These are phyloP conservation scores for Candida frijolesensis DNA, from an alignment of 1,139 yeast genomes.

Conservation along the genomic window DNA sequence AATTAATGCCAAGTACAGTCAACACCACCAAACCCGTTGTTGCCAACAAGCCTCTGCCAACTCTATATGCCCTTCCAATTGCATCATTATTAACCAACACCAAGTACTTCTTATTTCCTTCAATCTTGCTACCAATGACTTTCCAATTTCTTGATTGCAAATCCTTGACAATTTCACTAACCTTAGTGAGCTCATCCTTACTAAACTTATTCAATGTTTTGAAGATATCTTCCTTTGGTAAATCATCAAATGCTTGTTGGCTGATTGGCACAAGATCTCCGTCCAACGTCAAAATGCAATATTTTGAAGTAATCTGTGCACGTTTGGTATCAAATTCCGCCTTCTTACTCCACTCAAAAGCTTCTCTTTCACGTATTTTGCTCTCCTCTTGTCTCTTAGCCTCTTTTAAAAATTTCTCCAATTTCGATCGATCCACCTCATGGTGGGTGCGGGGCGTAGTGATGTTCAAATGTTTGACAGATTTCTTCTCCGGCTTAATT, in stretches of 20 bases:
- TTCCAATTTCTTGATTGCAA: conserved; percentile 39
- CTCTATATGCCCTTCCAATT: conserved; percentile 16
- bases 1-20: conserved; percentile 31
- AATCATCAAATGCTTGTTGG: conserved; percentile 43
- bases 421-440: conserved; percentile 19
- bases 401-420: conserved; percentile 43
- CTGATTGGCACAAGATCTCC: conserved; percentile 42
- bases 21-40: conserved; percentile 36
- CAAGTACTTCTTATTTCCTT: conserved; percentile 27
- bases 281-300: conserved; percentile 46
- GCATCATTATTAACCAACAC: conserved; percentile 25
- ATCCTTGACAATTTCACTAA: conserved; percentile 15
- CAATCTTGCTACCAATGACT: conserved; percentile 33
- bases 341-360: conserved; percentile 55
- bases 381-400: conserved; percentile 49
- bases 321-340: conserved; percentile 34
- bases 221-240: conserved; percentile 46
- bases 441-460: conserved; percentile 1
- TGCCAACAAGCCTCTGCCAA: conserved; percentile 33
- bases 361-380: conserved; percentile 49
- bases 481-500: neutral
- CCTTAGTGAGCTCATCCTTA: conserved; percentile 25
- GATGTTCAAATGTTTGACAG: neutral
- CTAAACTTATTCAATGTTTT: conserved; percentile 43
- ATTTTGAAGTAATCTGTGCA: conserved; percentile 33